A percentile compares a stretch with the other conserved stretches of the same genome.
Evolutionary conservation across 805 yeast species (phyloP).

Genomic region (Schwanniomyces sp.): DNA sequence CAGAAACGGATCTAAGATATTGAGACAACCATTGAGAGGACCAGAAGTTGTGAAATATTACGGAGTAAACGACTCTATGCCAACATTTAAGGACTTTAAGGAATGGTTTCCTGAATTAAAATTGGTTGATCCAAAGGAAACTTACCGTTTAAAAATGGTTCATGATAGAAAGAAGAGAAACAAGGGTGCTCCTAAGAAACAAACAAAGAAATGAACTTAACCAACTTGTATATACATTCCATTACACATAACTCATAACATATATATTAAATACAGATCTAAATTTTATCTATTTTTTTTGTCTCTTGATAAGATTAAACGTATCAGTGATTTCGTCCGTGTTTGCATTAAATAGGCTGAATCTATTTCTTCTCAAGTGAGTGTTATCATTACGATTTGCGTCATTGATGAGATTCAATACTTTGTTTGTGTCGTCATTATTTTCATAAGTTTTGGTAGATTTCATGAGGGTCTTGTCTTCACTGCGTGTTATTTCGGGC

Average conservation of each 20-base stretch:
- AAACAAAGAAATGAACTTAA: slow-evolving; percentile 19
- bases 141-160: slow-evolving; percentile 64
- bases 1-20: slow-evolving; percentile 73
- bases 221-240: slow-evolving; percentile 7
- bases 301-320: slow-evolving; percentile 16
- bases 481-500: neutral
- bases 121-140: slow-evolving; percentile 68
- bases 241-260: neutral
- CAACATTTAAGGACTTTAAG: slow-evolving; percentile 61
- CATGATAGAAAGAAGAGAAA: slow-evolving; percentile 76
- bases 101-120: slow-evolving; percentile 49
- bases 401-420: slow-evolving; percentile 10
- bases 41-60: slow-evolving; percentile 69
- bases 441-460: slow-evolving; percentile 8
- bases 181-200: slow-evolving; percentile 84
- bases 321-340: slow-evolving; percentile 29
- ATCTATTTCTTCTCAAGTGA: slow-evolving; percentile 6
- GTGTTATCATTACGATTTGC: slow-evolving; percentile 10
- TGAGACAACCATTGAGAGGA: slow-evolving; percentile 69
- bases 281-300: slow-evolving; percentile 3
- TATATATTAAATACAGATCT: neutral
- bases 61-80: slow-evolving; percentile 65
- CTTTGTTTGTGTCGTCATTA: slow-evolving; percentile 11
- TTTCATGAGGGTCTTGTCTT: slow-evolving; percentile 7
- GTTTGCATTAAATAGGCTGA: slow-evolving; percentile 5